Evolutionary conservation across 1,284 basidiomycete genomes (phyloP), one percentile per base, ranked within the genome.

Genomic region (Phlebopus sp.): DNA sequence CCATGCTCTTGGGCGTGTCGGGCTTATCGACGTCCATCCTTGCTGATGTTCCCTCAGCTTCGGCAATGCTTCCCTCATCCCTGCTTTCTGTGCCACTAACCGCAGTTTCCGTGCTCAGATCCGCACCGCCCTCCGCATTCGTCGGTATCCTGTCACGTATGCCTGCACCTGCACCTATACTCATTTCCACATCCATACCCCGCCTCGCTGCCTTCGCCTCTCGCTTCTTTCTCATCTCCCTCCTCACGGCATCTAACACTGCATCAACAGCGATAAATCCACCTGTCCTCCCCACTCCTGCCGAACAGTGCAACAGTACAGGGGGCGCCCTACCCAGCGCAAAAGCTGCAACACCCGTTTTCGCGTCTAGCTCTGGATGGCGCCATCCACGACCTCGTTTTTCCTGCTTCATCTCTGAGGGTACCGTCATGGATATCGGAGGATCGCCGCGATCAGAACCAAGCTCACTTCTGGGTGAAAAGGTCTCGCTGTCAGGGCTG

Each of bases 251-350:
- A 60, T 95, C 91, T 36, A 95, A 70, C 32, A 94, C 76, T 2
- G 92, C 86, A 66, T 95, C 92, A 4, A 95, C 81, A 10, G 90
- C 82, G 60, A 97, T 93, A 66, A 90, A 97, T 34, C 90, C 90
- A 19, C 93, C 93, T 0, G 94, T 97, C 32, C 93, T 78, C 0
- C 93, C 93, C 4, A 96, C 91, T 13, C 93, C 93, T 0, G 93
- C 93, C 15, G 91, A 93, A 62, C 92, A 94, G 69, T 90, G 85
- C 50, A 91, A 63, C 34, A 91, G 60, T 11, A 90, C 76, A 0
- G 86, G 85, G 25, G 72, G 62, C 14, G 64, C 58, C 51, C 67
- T 69, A 10, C 73, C 75, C 40, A 74, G 55, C 5, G 76, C 76
- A 54, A 75, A 73, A 41, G 69, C 62, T 19, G 77, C 71, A 43